Evolutionary conservation across 139 green algal genomes (phyloP).

Genomic region (Ostreobium quekettii): DNA sequence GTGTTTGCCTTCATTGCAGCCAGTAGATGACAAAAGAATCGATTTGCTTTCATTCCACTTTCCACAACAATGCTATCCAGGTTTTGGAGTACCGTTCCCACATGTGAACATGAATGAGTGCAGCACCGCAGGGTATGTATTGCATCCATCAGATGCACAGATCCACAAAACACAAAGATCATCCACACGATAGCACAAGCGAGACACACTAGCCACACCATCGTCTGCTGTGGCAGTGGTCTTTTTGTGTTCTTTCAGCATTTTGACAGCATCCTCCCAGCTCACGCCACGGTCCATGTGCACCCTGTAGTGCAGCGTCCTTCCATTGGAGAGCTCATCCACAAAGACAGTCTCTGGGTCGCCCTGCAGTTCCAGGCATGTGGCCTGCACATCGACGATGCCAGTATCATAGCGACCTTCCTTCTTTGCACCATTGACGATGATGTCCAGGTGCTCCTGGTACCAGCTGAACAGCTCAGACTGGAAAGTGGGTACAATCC

Average conservation of each 20-base stretch:
- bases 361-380: not conserved
- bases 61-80: too few relatives aligned
- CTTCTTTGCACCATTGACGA: not conserved
- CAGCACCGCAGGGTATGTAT: too few relatives aligned
- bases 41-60: too few relatives aligned
- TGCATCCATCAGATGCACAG: not conserved
- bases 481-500: slow-evolving; percentile 2
- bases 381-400: not conserved
- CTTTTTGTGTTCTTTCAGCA: slow-evolving; percentile 25
- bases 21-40: too few relatives aligned
- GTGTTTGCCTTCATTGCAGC: too few relatives aligned
- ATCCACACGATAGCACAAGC: not conserved
- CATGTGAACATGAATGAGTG: too few relatives aligned
- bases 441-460: not conserved
- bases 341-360: not conserved
- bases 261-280: slow-evolving; percentile 26
- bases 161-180: not conserved
- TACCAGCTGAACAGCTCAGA: not conserved
- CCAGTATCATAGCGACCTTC: not conserved
- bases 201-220: not conserved
- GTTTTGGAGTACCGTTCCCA: too few relatives aligned
- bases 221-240: not conserved
- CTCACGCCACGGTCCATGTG: slow-evolving; percentile 40
- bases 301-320: slow-evolving; percentile 35
- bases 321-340: not conserved